Percentiles rank a stretch among this genome's conserved stretches.
Evolutionary conservation across 2,329 filamentous ascomycete species (phyloP).

Genomic region (Colletotrichum sp.): DNA sequence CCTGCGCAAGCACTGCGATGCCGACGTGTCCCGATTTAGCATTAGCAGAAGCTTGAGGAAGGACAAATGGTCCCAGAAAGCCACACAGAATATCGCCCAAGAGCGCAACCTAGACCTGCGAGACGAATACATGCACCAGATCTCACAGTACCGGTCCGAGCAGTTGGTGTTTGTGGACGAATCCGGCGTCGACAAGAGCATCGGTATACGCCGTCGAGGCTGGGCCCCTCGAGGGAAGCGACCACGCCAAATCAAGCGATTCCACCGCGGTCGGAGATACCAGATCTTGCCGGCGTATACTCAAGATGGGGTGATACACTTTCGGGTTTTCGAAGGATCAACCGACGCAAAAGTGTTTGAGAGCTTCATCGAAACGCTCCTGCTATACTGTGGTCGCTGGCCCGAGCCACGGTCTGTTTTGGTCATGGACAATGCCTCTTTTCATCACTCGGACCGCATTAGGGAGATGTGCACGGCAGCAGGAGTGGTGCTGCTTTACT

Average conservation of each 20-base stretch:
- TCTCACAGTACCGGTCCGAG: not conserved
- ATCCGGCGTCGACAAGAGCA: not conserved
- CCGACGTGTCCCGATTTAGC: not conserved
- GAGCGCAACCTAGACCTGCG: not conserved
- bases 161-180: not conserved
- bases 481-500: not conserved
- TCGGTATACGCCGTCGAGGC: not conserved
- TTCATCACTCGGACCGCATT: not conserved
- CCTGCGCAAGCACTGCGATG: not conserved
- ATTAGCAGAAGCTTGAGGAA: not conserved
- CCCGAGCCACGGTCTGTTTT: not conserved
- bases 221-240: not conserved
- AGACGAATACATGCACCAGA: not conserved
- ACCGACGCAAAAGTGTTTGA: not conserved
- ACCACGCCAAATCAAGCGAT: not conserved
- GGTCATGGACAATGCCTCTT: not conserved
- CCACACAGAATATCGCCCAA: not conserved
- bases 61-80: not conserved
- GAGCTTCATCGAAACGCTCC: not conserved
- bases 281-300: not conserved
- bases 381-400: not conserved
- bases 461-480: not conserved
- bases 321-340: not conserved
- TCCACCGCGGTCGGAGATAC: not conserved
- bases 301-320: not conserved